Evolutionary conservation across 805 yeast species (phyloP), one percentile per base, ranked within the genome.

Genomic region (Hanseniaspora lindneri): DNA sequence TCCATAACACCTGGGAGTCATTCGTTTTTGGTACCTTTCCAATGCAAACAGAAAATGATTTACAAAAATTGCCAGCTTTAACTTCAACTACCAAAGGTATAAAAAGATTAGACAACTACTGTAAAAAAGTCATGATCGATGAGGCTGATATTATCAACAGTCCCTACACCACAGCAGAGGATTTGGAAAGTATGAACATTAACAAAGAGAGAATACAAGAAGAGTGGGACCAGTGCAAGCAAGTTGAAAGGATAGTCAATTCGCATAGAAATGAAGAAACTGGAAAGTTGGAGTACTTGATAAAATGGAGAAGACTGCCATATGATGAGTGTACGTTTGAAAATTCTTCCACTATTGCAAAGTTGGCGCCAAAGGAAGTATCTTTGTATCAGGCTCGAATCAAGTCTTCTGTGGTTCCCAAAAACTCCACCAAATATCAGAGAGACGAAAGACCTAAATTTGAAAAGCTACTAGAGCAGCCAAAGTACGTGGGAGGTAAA

Each of bases 251-350:
- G 55, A 82, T 89, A 41, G 87, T 89, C 29, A 87, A 85, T 51
- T 78, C 88, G 46, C 84, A 85, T 56, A 78, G 98, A 61, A 68
- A 75, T 29, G 73, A 71, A 13, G 68, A 69, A 29, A 73, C 72
- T 27, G 76, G 80, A 20, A 79, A 74, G 49, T 70, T 92, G 53
- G 80, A 80, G 60, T 92, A 92, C 63, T 75, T 81, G 52, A 89
- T 88, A 52, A 92, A 92, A 64, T 92, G 98, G 98, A 80, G 79
- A 60, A 74, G 97, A 48, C 72, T 92, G 24, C 83, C 87, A 58
- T 92, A 92, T 60, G 97, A 94, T 64, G 94, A 84, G 57, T 85
- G 95, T 51, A 86, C 97, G 4, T 92, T 97, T 97, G 99, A 92
- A 66, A 76, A 78, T 55, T 96, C 96, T 1, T 80, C 79, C 44